Base-by-base conservation (phyloP, 1,284 basidiomycete genomes). In the Anthracocystis panici-leucophaei region DNA sequence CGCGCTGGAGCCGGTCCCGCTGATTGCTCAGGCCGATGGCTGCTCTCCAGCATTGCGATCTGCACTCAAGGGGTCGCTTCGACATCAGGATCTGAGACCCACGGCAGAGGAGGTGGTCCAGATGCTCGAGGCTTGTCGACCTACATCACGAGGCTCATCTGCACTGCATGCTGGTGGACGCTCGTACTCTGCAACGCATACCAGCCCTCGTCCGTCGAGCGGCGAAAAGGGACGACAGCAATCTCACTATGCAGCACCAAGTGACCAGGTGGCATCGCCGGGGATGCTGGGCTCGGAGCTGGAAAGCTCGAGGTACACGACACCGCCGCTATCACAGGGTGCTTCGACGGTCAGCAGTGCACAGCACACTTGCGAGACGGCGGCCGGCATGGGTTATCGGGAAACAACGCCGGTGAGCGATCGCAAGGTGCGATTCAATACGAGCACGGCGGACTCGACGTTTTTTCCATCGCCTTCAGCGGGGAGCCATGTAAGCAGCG, bases 31-130 rank as follows among this genome's bases (percentile, higher is more conserved):
- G 29, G 66, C 76, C 3, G 62, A 58, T 25, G 54, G 46, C 8
- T 64, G 67, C 35, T 70, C 71, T 2, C 23, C 68, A 3, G 57
- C 57, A 1, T 35, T 76, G 27, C 52, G 60, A 27, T 60, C 61
- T 5, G 63, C 60, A 6, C 62, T 80, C 21, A 62, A 69, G 16
- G 61, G 60, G 7, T 63, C 65, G 21, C 55, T 80, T 27, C 60
- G 62, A 2, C 76, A 78, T 49, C 67, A 72, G 35, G 78, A 80
- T 33, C 42, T 59, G 7, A 59, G 78, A 5, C 78, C 78, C 0
- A 66, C 62, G n/a, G 78, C 78, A 18, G 65, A 69, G 11, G 65
- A 59, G 16, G 46, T 80, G n/a, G 48, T 38, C 12, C 45, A 70
- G 11, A 49, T 56, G 14, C 56, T 75, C 0, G 51, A 57, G 23